Conservation (phyloP, 1,284 basidiomycete species). For the Fomitiporia mediterranea region DNA sequence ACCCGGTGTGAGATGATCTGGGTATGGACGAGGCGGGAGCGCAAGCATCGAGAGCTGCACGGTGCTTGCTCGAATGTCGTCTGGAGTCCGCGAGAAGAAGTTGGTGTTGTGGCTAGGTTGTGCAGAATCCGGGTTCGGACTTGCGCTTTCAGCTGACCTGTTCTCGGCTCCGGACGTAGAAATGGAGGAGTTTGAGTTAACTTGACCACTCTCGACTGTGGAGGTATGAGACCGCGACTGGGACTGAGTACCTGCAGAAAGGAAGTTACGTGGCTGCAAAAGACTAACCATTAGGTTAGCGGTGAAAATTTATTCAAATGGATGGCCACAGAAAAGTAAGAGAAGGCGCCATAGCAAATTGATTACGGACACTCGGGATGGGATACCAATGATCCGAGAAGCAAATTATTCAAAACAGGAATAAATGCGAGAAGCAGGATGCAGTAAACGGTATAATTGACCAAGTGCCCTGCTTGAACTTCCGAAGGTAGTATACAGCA, state of each 20-base stretch:
- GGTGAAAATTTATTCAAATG: background rate
- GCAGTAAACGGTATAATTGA: background rate
- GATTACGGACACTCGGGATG: background rate
- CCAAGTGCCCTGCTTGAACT: too few species aligned
- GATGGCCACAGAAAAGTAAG: background rate
- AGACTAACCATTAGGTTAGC: constrained; percentile 4
- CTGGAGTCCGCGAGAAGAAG: constrained; percentile 36
- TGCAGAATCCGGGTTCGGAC: background rate
- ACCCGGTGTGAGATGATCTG: constrained; percentile 8
- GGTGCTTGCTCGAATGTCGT: constrained; percentile 60
- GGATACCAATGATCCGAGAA: background rate
- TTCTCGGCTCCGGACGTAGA: background rate
- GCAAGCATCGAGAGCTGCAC: constrained; percentile 57
- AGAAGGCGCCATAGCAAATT: background rate
- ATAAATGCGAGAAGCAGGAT: background rate
- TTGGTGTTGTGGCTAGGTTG: background rate
- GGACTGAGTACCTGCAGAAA: background rate
- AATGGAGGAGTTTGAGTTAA: background rate
- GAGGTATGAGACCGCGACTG: constrained; percentile 2
- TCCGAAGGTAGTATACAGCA: background rate
- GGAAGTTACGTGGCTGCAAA: constrained; percentile 6
- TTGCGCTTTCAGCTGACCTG: background rate
- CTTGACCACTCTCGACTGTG: background rate
- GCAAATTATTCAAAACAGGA: background rate
- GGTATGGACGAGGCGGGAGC: constrained; percentile 25